Evolutionary conservation across 1,284 basidiomycete species (phyloP), one percentile per base, ranked within the genome.

Genomic region (Leccinum subspadiceum): DNA sequence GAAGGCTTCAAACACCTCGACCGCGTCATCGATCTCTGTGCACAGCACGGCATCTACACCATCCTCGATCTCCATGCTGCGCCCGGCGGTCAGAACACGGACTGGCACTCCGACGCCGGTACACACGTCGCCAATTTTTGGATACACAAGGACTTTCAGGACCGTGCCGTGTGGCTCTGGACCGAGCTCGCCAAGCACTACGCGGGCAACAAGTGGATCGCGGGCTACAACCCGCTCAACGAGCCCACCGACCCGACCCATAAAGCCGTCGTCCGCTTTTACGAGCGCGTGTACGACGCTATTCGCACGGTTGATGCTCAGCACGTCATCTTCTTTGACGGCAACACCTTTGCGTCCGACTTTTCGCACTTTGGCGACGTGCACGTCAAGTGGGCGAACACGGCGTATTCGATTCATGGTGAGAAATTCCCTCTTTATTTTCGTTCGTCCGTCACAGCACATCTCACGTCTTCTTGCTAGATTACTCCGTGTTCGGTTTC

Each of bases 401-500:
- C 82, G 5, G 87, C 87, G 7, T 92, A 89, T 70, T 79, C 89
- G 13, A 89, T 92, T 63, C 90, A 93, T 68, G 91, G 92, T 73
- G 37, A 64, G 64, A 44, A 10, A 44, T 44, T 0, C 2, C 0
- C 0, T 17, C 9, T 41, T 41, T 41, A 0, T 33, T 37, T 39
- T 37, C 4, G 9, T 39, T 37, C 4, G 9, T 24, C 29, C 8
- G 8, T 29, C 49, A 46, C 17, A 0, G n/a, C 35, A 13, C 20
- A 54, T 44, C 29, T 1, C 44, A 13, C 15, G 6, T 17, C 26
- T 4, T 29, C 2, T 54, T 17, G 10, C 9, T 29, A 73, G 71
- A 73, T 57, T 73, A 74, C 48, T 80, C 79, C 3, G 64, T 82
- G 4, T 90, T 80, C 68, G 91, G 90, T 2, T 92, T 93, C 71